Conservation (phyloP, 108 stramenopile genomes). For the Pseudonitzschia pungens region DNA sequence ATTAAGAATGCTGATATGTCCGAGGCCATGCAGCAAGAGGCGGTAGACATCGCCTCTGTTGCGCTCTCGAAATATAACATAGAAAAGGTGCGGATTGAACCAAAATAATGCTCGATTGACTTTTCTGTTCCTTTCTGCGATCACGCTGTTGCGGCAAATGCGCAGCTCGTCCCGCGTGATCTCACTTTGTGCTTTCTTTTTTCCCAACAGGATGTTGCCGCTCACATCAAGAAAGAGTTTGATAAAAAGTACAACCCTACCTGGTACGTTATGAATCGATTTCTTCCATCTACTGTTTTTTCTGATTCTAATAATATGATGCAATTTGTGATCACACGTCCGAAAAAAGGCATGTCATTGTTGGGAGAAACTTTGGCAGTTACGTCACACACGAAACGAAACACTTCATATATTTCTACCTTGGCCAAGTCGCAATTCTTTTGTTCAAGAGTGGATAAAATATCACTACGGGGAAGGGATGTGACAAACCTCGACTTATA, state of each 20-base stretch:
- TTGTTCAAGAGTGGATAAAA: conserved; percentile 97
- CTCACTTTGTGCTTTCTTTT: conserved; percentile 2
- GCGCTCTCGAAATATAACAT: conserved; percentile 99
- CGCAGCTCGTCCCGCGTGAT: too few species aligned
- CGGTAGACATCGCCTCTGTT: conserved; percentile 97
- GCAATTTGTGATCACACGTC: not conserved
- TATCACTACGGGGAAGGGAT: not conserved
- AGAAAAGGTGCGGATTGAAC: conserved; percentile 84
- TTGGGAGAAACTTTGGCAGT: conserved; percentile 69
- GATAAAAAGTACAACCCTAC: conserved; percentile 99
- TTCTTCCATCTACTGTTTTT: conserved; percentile 1
- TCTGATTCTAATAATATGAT: not conserved
- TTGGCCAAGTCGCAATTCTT: conserved; percentile 98
- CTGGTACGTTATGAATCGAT: conserved; percentile 71
- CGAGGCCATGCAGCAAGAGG: conserved; percentile 99
- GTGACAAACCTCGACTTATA: not conserved
- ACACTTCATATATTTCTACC: conserved; percentile 99
- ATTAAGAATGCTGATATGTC: conserved; percentile 99
- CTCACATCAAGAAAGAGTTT: conserved; percentile 99
- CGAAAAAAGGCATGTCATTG: conserved; percentile 73
- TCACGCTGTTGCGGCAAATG: not conserved
- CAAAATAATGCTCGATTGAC: not conserved
- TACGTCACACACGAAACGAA: conserved; percentile 93
- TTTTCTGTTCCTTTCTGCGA: not conserved
- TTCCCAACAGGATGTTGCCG: conserved; percentile 92